Evolutionary conservation across 495 filamentous ascomycete genomes (phyloP).

Genomic region (Articulospora tetracladia): DNA sequence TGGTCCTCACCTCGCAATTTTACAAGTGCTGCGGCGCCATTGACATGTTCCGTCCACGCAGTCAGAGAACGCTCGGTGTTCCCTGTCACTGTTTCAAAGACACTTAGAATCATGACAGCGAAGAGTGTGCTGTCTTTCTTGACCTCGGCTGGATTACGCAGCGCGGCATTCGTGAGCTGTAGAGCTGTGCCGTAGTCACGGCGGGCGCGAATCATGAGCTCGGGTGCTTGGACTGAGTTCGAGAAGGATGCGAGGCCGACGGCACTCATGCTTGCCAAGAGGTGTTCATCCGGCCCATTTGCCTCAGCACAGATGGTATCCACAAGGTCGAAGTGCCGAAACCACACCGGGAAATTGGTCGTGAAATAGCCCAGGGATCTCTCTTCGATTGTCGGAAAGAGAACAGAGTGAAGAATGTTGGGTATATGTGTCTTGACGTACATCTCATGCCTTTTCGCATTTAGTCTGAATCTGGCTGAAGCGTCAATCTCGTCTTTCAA

Average conservation of each 20-base stretch:
- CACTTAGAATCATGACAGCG: conserved; percentile 55
- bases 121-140: conserved; percentile 59
- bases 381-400: conserved; percentile 28
- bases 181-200: conserved; percentile 46
- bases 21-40: conserved; percentile 53
- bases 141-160: conserved; percentile 49
- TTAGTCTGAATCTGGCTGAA: neutral
- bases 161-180: conserved; percentile 46
- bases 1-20: conserved; percentile 53
- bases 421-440: neutral
- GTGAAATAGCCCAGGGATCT: conserved; percentile 43
- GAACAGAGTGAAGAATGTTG: neutral
- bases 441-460: neutral
- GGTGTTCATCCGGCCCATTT: conserved; percentile 29
- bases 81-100: conserved; percentile 52
- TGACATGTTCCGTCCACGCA: conserved; percentile 57
- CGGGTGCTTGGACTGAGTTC: conserved; percentile 32
- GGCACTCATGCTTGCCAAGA: conserved; percentile 43
- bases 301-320: conserved; percentile 22
- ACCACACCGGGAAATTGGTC: conserved; percentile 33
- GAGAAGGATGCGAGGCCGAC: conserved; percentile 48
- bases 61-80: conserved; percentile 38
- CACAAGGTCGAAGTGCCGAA: conserved; percentile 28
- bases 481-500: neutral
- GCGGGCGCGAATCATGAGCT: conserved; percentile 36